A percentile compares a stretch with the other conserved stretches of the same genome.
Conservation (phyloP, 345 rosid genomes). For the Linum tenue region DNA sequence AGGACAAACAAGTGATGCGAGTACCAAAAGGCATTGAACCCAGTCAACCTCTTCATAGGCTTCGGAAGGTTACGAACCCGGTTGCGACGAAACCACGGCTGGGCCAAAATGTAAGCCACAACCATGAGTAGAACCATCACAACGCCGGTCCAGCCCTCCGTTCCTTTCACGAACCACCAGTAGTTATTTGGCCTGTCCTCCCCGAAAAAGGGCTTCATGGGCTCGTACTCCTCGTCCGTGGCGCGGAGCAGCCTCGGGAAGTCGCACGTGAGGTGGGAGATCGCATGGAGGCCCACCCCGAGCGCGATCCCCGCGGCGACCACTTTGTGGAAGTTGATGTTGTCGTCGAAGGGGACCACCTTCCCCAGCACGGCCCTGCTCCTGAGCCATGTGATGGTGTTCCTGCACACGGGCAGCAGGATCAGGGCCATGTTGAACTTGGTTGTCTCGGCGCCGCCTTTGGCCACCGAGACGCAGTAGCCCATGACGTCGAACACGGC, state of each 20-base stretch:
- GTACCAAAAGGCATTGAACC: slow-evolving; percentile 86
- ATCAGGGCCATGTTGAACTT: slow-evolving; percentile 87
- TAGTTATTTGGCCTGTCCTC: slow-evolving; percentile 47
- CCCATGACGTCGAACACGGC: slow-evolving; percentile 65
- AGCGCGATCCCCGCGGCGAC: slow-evolving; percentile 55
- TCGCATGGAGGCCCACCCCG: slow-evolving; percentile 55
- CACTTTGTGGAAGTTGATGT: slow-evolving; percentile 79
- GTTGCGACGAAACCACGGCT: slow-evolving; percentile 70
- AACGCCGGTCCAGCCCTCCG: slow-evolving; percentile 66
- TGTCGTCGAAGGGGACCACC: slow-evolving; percentile 64
- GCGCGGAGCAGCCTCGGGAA: slow-evolving; percentile 72
- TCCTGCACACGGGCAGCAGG: slow-evolving; percentile 70
- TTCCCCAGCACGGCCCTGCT: slow-evolving; percentile 48
- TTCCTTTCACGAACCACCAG: slow-evolving; percentile 74
- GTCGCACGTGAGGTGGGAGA: slow-evolving; percentile 61
- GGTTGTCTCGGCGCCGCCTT: slow-evolving; percentile 69
- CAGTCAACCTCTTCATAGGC: slow-evolving; percentile 47
- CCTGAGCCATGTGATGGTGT: slow-evolving; percentile 71
- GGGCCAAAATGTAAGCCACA: slow-evolving; percentile 51
- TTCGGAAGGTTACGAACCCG: slow-evolving; percentile 43
- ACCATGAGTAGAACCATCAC: slow-evolving; percentile 66
- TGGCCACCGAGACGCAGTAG: slow-evolving; percentile 64
- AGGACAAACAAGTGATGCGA: slow-evolving; percentile 71
- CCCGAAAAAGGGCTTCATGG: slow-evolving; percentile 52
- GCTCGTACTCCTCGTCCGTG: slow-evolving; percentile 44